phyloP scores from a whole-genome alignment of 441 rosid genomes.

The Kokia cookei region DNA sequence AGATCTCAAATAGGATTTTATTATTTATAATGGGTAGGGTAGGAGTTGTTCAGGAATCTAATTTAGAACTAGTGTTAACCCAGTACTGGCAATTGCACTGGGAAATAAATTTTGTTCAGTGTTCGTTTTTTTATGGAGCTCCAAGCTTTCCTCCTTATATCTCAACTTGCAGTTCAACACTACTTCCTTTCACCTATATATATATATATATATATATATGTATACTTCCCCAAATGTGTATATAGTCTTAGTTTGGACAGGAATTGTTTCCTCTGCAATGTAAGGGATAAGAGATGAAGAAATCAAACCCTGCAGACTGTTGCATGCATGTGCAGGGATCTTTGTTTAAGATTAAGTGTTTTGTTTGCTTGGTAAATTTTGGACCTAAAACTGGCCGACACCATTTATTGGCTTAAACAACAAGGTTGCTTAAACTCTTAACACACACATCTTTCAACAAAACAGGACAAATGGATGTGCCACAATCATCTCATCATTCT shows the following conservation, averaged over 20 bases:
- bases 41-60: too few species aligned
- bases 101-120: constrained; percentile 27
- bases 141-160: constrained; percentile 14
- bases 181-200: neutral
- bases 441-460: constrained; percentile 3
- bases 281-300: neutral
- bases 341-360: neutral
- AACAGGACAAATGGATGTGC: constrained; percentile 25
- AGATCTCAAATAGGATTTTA: constrained; percentile 24
- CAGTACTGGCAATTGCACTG: neutral
- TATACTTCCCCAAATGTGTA: neutral
- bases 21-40: neutral
- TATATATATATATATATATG: neutral
- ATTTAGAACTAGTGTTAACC: too few species aligned
- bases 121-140: constrained; percentile 22
- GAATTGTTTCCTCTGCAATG: neutral
- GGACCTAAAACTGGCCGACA: neutral
- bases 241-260: neutral
- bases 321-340: neutral
- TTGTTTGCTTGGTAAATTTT: neutral
- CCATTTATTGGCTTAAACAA: neutral
- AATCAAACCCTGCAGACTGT: neutral
- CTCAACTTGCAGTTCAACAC: constrained; percentile 3
- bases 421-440: constrained; percentile 5
- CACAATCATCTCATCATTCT: neutral